Evolutionary conservation across 202 grass and related monocot genomes (phyloP), one percentile per base, ranked within the genome.

Genomic region (Schoenoplectus triqueter): DNA sequence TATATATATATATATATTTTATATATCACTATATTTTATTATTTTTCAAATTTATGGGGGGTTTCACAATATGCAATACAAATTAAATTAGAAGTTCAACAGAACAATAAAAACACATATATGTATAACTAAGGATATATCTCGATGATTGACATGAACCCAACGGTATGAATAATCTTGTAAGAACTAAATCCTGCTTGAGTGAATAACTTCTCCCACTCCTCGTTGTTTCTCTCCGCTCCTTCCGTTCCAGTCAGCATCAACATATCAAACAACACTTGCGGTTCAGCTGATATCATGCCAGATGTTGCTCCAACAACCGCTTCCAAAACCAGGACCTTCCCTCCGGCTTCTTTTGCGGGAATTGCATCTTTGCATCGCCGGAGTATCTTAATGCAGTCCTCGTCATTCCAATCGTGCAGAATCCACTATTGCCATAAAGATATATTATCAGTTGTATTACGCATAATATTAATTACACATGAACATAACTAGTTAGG

Each of bases 301-400:
- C 21, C 21, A 11, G 64, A 67, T 31, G 64, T 67, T 3, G 8
- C 3, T 66, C 64, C 64, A 66, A 66, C 64, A 66, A 66, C 21
- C 10, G 64, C 21, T 66, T 40, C 64, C 2, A 66, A 2, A 66
- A 66, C 21, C 3, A 66, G 0, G 20, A 66, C 64, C 20, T 66
- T 66, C 5, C 64, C 64, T 10, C 64, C 7, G 7, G 19, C 64
- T 66, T 66, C 64, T 66, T 66, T 66, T 10, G 64, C 31, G 0
- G 64, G 5, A 41, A 67, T 79, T 42, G 88, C 83, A 9, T 86
- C 65, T 48, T 54, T 90, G 46, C 86, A 92, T 4, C 47, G 80
- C 57, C 56, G 66, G 0, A 89, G 20, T 88, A 92, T 92, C 22
- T 84, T 86, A n/a, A 88, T 56, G 13, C 91, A 90, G 2, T 90